Conservation (phyloP, 164 flowering plant genomes). For the Cinnamomum micranthum region DNA sequence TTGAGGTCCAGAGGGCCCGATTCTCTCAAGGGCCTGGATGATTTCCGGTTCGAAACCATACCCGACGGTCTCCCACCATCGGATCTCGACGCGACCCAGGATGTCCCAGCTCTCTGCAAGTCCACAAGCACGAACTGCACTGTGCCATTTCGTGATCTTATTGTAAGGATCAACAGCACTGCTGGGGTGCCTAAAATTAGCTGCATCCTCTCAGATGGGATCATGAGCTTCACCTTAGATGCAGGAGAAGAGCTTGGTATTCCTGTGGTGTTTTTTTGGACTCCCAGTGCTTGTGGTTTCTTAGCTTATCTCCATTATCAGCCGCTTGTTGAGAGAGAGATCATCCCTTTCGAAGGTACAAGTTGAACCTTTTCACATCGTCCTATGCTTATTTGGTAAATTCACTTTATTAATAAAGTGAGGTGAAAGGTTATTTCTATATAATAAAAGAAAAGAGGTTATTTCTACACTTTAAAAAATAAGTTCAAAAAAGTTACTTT, state of each 20-base stretch:
- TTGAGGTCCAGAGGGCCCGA: conserved; percentile 35
- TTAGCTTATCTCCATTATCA: conserved; percentile 32
- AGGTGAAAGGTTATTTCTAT: no score
- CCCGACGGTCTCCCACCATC: conserved; percentile 50
- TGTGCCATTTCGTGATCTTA: conserved; percentile 29
- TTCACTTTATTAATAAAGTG: no score
- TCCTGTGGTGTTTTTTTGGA: conserved; percentile 39
- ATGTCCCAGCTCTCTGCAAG: conserved; percentile 32
- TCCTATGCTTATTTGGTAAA: no score
- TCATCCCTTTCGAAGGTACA: conserved; percentile 46
- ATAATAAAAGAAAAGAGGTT: no score
- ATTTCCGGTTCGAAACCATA: conserved; percentile 40
- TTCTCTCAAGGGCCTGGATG: conserved; percentile 24
- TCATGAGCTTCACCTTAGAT: conserved; percentile 26
- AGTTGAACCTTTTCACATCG: background rate
- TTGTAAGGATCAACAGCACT: conserved; percentile 23
- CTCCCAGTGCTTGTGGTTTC: conserved; percentile 50
- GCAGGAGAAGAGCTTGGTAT: conserved; percentile 35
- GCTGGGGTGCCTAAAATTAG: conserved; percentile 28
- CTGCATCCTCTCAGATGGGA: conserved; percentile 45
- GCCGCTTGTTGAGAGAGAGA: conserved; percentile 27
- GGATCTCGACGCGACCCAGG: conserved; percentile 37
- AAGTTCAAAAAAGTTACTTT: no score
- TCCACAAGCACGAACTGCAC: conserved; percentile 24
- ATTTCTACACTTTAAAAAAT: no score